Evolutionary conservation across 345 rosid genomes (phyloP), one percentile per base, ranked within the genome.

Genomic region (Syzygium aromaticum): DNA sequence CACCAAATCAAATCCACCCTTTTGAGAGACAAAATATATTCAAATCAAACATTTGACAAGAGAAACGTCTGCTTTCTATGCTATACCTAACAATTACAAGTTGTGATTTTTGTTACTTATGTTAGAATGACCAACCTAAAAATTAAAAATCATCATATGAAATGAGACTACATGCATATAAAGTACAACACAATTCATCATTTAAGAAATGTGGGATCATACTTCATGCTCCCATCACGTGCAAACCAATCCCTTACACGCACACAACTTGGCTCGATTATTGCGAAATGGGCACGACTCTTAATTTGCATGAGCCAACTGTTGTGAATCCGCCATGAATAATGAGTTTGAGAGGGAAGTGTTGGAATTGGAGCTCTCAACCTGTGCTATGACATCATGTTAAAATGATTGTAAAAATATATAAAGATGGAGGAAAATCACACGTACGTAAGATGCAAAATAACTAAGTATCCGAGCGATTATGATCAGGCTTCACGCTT

Each of bases 151-250:
- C 23, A 33, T n/a, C 6, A 1, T 12, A 0, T 21, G 11, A 49
- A 38, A 73, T 10, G 49, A 38, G 23, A 73, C 25, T 5, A 0
- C 78, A 4, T 17, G 2, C 8, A 23, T 8, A 17, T 3, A 33
- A 17, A 12, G 25, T 33, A 8, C 11, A 33, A 33, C 33, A 17
- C 10, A 43, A 67, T 67, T 67, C 46, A 19, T 17, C 19, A 19
- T 54, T 54, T 16, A 7, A 16, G 46, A 5, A 17, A 17, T 38
- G 16, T 16, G 78, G 38, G 23, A 67, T 30, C 30, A 64, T 28
- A 64, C 28, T 30, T 64, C 22, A 64, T 0, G 1, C 11, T 28
- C 21, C 17, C 22, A 21, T 64, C 22, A 1, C 6, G 0, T 0
- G 3, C 30, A 64, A 15, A 40, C 3, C 2, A 0, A 30, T 28